Evolutionary conservation across 306 rosid species (phyloP), one percentile per base, ranked within the genome.

Genomic region (Castanea mollissima): DNA sequence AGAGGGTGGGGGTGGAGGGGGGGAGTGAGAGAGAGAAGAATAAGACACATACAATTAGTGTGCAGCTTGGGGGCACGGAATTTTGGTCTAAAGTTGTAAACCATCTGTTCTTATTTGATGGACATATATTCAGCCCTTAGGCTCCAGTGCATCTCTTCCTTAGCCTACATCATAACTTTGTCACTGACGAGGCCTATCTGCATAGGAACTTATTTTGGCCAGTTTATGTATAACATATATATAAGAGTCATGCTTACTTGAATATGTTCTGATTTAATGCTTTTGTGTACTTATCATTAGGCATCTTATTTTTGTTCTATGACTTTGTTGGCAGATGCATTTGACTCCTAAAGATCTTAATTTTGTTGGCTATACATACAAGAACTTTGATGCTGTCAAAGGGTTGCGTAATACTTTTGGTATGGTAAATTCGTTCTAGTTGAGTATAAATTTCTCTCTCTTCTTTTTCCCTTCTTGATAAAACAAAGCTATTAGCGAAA

Each of bases 341-440:
- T 55, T 94, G 88, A 91, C 93, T 85, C 81, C 97, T 60, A 90
- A 91, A 84, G 97, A 94, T 91, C 95, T 94, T 73, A 94, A 84
- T 87, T 94, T 94, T 84, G 98, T 94, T 86, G 98, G 98, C 69
- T 94, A 94, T 85, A 92, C 98, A 41, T 94, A 92, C 83, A 94
- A 94, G 88, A 91, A 94, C 69, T 94, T 94, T 76, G 97, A 94
- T 29, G 98, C 97, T 65, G 87, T 92, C 81, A 92, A 92, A 82
- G 97, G 97, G 59, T 76, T 73, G 49, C 86, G 7, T 51, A 93
- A 67, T 49, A 82, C 97, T 73, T 21, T 55, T 58, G 97, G 98
- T 94, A 86, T 19, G 83, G 46, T 44, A 62, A 85, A 34, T 83
- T 57, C 16, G 41, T 67, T 75, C 75, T 57, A 74, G 74, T 29